These are phyloP conservation scores for Chlorella sp. DNA, from an alignment of 139 green algal genomes.

Conservation along the genomic window DNA sequence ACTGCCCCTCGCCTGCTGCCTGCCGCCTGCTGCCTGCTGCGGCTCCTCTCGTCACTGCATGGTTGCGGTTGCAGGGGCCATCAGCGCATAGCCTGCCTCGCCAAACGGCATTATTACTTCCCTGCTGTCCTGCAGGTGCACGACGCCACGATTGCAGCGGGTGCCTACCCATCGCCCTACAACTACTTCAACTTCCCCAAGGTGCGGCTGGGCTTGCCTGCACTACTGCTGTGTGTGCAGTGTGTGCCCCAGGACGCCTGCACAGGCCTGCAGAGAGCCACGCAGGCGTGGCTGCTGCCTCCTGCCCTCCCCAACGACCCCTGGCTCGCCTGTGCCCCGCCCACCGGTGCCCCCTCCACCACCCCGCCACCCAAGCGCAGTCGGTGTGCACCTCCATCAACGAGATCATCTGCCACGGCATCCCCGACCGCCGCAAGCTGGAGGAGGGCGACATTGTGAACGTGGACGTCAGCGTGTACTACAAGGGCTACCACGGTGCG, in stretches of 20 bases:
- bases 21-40: not conserved
- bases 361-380: not conserved
- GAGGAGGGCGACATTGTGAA: conserved; percentile 98
- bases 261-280: too few relatives aligned
- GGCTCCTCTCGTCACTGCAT: too few relatives aligned
- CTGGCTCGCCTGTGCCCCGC: not conserved
- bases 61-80: too few relatives aligned
- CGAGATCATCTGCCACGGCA: conserved; percentile 99
- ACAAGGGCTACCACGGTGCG: conserved; percentile 83
- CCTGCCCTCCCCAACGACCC: too few relatives aligned
- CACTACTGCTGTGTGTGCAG: not conserved
- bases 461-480: conserved; percentile 93
- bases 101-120: not conserved
- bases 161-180: conserved; percentile 94
- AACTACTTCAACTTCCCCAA: conserved; percentile 93
- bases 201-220: not conserved
- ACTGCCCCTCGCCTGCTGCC: not conserved
- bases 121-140: conserved; percentile 43
- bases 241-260: too few relatives aligned
- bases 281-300: too few relatives aligned
- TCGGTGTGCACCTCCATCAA: conserved; percentile 97
- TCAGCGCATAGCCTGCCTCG: too few relatives aligned
- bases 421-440: conserved; percentile 91
- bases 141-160: conserved; percentile 75
- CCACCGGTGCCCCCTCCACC: not conserved